Percentiles rank a stretch among this genome's conserved stretches.
These are phyloP conservation scores for Juncus inflexus DNA, from an alignment of 176 grass and related monocot species.

Conservation along the genomic window DNA sequence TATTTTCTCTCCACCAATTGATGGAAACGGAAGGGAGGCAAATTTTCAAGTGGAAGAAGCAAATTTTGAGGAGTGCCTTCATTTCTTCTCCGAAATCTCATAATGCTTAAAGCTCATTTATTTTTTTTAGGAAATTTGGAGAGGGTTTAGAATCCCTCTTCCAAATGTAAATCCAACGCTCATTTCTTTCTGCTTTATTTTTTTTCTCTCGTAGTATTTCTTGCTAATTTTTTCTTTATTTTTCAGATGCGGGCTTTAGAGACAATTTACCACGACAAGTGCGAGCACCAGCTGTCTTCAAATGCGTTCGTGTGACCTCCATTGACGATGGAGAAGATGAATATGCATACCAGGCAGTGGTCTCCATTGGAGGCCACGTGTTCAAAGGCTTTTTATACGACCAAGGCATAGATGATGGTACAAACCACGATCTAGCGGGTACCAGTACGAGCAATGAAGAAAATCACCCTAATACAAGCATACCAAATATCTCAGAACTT, in stretches of 20 bases:
- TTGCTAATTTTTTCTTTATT: background rate
- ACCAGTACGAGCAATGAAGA: constrained; percentile 41
- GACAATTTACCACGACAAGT: constrained; percentile 76
- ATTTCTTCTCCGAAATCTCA: too few species aligned
- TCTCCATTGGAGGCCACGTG: constrained; percentile 80
- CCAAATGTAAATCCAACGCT: background rate
- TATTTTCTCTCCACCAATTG: background rate
- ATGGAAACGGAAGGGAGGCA: background rate
- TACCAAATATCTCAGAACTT: constrained; percentile 73
- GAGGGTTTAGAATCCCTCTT: too few species aligned
- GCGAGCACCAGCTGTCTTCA: constrained; percentile 82
- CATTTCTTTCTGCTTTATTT: background rate
- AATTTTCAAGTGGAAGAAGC: background rate
- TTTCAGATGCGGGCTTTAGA: constrained; percentile 47
- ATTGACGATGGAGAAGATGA: constrained; percentile 58
- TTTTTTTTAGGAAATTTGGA: too few species aligned
- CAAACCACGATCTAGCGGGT: constrained; percentile 27
- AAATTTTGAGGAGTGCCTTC: too few species aligned
- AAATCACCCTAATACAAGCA: constrained; percentile 17
- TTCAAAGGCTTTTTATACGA: constrained; percentile 95
- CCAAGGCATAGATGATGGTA: constrained; percentile 53
- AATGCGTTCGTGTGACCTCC: constrained; percentile 80
- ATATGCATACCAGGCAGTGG: constrained; percentile 88
- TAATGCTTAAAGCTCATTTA: too few species aligned
- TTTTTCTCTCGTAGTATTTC: constrained; percentile 10